Evolutionary conservation across 192 early-diverging fungal genomes (phyloP), one percentile per base, ranked within the genome.

Genomic region (Funneliformis geosporum): DNA sequence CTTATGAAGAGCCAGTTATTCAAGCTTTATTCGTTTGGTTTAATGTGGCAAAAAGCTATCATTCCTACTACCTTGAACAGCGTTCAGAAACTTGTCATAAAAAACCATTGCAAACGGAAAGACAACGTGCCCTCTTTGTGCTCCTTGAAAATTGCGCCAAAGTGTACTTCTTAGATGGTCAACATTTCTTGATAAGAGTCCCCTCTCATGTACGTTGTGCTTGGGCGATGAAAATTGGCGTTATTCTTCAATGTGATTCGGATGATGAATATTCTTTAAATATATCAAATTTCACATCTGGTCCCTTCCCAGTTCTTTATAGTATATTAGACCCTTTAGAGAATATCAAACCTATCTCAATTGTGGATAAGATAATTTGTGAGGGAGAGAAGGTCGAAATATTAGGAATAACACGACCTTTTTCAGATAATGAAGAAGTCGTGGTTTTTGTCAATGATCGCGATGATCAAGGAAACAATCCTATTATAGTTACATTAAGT

Each of bases 261-360:
- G 83, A 82, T 23, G 79, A 79, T 25, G 71, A 69, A 55, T 39
- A 23, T 23, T 18, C 76, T 5, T 25, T 44, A 10, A 66, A 47
- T 42, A 69, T 25, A 25, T 38, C 62, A 8, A 76, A 79, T n/a
- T 64, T 64, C 8, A 38, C 43, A 8, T 55, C 60, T 46, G 18
- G 23, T 33, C 9, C 33, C 18, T 33, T 84, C 11, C 73, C 86
- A 14, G 42, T 75, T 38, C 80, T 89, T 23, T 88, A 85, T 55
- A 89, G 80, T 70, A 68, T 89, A 12, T 72, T 81, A 61, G 86
- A 88, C 82, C 87, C 88, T 8, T 79, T 89, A 21, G 85, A 86
- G 27, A 81, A 83, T 66, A 79, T 84, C 28, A 80, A 83, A 39
- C 74, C 84, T 11, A 82, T 90, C 7, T 79, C 75, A 1, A 79